Conservation (phyloP, 176 grass and related monocot genomes). For the Zea luxurians region DNA sequence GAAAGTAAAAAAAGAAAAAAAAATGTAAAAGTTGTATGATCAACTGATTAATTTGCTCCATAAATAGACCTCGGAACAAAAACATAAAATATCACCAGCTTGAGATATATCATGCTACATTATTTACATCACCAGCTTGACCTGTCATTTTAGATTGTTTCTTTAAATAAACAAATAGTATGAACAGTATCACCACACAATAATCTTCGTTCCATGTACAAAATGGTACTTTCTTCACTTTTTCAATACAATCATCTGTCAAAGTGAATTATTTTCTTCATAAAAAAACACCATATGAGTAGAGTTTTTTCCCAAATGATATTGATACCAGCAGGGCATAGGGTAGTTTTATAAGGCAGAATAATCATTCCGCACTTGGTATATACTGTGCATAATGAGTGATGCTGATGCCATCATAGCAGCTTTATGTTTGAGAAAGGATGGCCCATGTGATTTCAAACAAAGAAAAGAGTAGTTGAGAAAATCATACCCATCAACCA, state of each 20-base stretch:
- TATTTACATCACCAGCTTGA: constrained; percentile 2
- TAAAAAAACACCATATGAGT: not conserved
- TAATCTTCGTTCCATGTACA: constrained; percentile 4
- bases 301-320: not conserved
- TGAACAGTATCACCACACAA: not conserved
- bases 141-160: not conserved
- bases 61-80: constrained; percentile 11
- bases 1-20: constrained; percentile 26
- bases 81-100: constrained; percentile 17
- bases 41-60: constrained; percentile 15
- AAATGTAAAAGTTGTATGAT: constrained; percentile 3
- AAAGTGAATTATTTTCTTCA: constrained; percentile 20
- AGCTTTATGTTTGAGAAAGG: constrained; percentile 21
- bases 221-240: constrained; percentile 3
- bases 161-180: not conserved
- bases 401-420: not conserved
- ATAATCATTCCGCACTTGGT: not conserved
- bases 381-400: not conserved
- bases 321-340: not conserved
- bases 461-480: not conserved
- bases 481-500: constrained; percentile 63
- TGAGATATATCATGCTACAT: not conserved
- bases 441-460: not conserved
- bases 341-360: not conserved
- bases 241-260: not conserved